Evolutionary conservation across 129 eudicot genomes (phyloP), one percentile per base, ranked within the genome.

Genomic region (Calendula officinalis): DNA sequence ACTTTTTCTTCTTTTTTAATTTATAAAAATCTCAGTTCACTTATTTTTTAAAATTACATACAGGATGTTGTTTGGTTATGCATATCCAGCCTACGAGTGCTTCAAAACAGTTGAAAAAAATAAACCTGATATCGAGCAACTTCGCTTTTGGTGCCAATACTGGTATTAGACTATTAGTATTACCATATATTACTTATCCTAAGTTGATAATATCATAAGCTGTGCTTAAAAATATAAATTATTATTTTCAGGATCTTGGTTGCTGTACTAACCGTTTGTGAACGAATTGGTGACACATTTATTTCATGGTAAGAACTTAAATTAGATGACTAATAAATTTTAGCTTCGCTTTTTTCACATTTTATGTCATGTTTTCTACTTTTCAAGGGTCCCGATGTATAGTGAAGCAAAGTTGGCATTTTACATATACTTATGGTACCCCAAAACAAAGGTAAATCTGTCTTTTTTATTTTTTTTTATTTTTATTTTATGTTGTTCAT

Each of bases 321-420:
- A 6, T 32, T 52, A 16, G 41, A 53, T 36, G 5, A 12, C 8
- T 39, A 16, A 34, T 38, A 43, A 5, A 16, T 13, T 30, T 74
- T 69, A 33, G 64, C 13, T 58, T 11, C 27, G 34, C 15, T 6
- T 38, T 72, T 36, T 55, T 43, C 16, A 41, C 27, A 16, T 62
- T 5, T 47, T 47, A 7, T 62, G 50, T 42, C 34, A 12, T 73
- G 66, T 72, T 44, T 37, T 69, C 38, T 59, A 56, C 37, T 67
- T 60, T 50, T 85, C 67, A 76, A 91, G 97, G 97, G 81, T 91
- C 71, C 95, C 97, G 12, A 84, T 91, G 98, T 87, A 87, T 66
- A 83, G 96, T 51, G 98, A 91, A 85, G 98, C 98, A 42, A 91
- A 91, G 70, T 53, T 91, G 94, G 95, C 95, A 56, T 87, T 91